Evolutionary conservation across 1,284 basidiomycete genomes (phyloP).

Genomic region (Vanrija humicola): DNA sequence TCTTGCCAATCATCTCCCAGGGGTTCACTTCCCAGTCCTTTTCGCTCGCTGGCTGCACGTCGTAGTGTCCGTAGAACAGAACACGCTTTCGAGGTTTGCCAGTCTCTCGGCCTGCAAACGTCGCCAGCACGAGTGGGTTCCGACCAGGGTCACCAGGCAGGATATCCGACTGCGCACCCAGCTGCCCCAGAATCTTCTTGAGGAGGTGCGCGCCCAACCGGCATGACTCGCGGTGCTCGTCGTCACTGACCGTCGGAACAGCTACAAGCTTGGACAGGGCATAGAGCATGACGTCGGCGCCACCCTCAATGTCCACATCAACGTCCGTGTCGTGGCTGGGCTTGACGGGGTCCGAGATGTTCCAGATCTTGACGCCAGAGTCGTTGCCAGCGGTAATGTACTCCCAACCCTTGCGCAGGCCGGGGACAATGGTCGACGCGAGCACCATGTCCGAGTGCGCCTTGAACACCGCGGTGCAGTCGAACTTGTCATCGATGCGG

Average conservation of each 20-base stretch:
- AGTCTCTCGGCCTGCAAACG: constrained; percentile 62
- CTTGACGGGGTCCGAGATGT: neutral
- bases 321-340: constrained; percentile 7
- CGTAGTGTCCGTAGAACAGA: constrained; percentile 89
- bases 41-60: constrained; percentile 74
- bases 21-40: constrained; percentile 81
- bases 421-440: constrained; percentile 59
- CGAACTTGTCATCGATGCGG: constrained; percentile 76
- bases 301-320: constrained; percentile 34
- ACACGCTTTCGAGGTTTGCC: constrained; percentile 58
- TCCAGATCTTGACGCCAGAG: constrained; percentile 67
- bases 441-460: constrained; percentile 77
- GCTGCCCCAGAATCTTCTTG: constrained; percentile 75
- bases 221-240: constrained; percentile 69
- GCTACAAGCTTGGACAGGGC: constrained; percentile 82
- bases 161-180: constrained; percentile 73
- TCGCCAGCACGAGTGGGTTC: constrained; percentile 82
- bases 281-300: constrained; percentile 53
- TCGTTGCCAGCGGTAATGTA: constrained; percentile 78
- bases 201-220: constrained; percentile 87
- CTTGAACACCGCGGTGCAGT: constrained; percentile 72
- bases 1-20: constrained; percentile 73
- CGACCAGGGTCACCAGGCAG: constrained; percentile 55
- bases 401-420: constrained; percentile 15
- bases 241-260: constrained; percentile 77